Percentiles rank a stretch among this genome's conserved stretches.
Conservation (phyloP, 108 stramenopile genomes). For the Cylindrotheca fusiformis region DNA sequence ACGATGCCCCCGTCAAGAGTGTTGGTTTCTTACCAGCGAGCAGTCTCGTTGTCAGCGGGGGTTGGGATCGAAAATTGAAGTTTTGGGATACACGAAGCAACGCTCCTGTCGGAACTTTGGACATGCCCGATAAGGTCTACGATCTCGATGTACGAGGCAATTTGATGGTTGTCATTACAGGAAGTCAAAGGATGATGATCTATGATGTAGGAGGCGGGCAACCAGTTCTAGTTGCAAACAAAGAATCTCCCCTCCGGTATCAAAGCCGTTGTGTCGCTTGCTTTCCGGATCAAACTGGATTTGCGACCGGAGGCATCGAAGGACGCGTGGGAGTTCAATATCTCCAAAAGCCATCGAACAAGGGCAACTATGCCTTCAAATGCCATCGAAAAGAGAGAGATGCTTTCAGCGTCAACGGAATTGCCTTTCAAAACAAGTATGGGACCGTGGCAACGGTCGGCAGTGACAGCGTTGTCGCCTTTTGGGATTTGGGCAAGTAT, state of each 20-base stretch:
- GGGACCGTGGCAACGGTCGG: constrained; percentile 93
- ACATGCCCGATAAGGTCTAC: constrained; percentile 84
- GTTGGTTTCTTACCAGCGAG: constrained; percentile 60
- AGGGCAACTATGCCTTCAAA: constrained; percentile 93
- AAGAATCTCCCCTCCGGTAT: constrained; percentile 86
- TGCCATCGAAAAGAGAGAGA: constrained; percentile 87
- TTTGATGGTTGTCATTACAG: constrained; percentile 84
- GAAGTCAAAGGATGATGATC: constrained; percentile 67
- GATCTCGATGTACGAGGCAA: constrained; percentile 80
- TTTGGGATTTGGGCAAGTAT: constrained; percentile 76
- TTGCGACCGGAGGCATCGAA: constrained; percentile 95
- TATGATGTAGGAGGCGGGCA: constrained; percentile 71
- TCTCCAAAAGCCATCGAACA: constrained; percentile 70
- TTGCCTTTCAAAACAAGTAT: constrained; percentile 81
- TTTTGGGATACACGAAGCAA: constrained; percentile 89
- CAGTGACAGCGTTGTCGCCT: constrained; percentile 89
- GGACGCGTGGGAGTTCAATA: constrained; percentile 97
- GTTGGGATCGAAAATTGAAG: constrained; percentile 70
- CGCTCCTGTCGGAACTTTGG: constrained; percentile 69
- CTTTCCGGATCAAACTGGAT: constrained; percentile 87
- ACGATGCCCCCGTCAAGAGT: constrained; percentile 76
- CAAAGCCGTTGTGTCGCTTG: constrained; percentile 82
- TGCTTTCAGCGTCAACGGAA: constrained; percentile 87
- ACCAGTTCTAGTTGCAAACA: constrained; percentile 71
- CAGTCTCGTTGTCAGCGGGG: constrained; percentile 80